phyloP scores from a whole-genome alignment of 768 basidiomycete species.

The Lepiota brunneoincarnata region DNA sequence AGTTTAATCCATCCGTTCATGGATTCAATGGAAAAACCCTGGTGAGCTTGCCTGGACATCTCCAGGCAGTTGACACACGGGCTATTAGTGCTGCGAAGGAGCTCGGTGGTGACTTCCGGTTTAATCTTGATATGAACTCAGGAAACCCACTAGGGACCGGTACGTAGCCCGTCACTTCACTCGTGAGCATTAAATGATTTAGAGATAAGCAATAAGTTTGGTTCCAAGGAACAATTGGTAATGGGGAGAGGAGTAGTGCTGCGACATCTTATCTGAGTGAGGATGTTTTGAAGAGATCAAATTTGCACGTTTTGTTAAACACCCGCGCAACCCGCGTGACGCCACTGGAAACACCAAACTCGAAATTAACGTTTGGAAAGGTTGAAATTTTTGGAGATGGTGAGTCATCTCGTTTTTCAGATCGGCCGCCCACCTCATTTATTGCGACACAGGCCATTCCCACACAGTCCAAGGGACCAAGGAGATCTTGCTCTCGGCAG shows the following conservation, averaged over 20 bases:
- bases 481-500: slow-evolving; percentile 16
- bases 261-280: slow-evolving; percentile 27
- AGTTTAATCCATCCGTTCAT: slow-evolving; percentile 36
- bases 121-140: slow-evolving; percentile 25
- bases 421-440: background rate
- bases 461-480: background rate
- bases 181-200: background rate
- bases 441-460: background rate
- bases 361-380: background rate
- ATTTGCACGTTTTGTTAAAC: slow-evolving; percentile 29
- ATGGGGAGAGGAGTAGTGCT: slow-evolving; percentile 27
- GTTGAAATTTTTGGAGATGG: slow-evolving; percentile 5
- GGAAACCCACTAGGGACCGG: slow-evolving; percentile 30
- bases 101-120: slow-evolving; percentile 22
- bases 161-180: slow-evolving; percentile 8
- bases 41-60: slow-evolving; percentile 30
- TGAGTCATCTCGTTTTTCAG: background rate
- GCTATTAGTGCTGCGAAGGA: slow-evolving; percentile 29
- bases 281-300: slow-evolving; percentile 20
- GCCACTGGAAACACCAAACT: background rate
- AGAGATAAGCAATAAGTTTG: slow-evolving; percentile 13
- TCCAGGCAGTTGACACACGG: slow-evolving; percentile 25
- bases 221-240: slow-evolving; percentile 22
- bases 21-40: slow-evolving; percentile 28
- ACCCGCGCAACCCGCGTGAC: slow-evolving; percentile 25